A percentile compares a stretch with the other conserved stretches of the same genome.
These are phyloP conservation scores for Candida sanyiensis DNA, from an alignment of 805 yeast species.

Conservation along the genomic window DNA sequence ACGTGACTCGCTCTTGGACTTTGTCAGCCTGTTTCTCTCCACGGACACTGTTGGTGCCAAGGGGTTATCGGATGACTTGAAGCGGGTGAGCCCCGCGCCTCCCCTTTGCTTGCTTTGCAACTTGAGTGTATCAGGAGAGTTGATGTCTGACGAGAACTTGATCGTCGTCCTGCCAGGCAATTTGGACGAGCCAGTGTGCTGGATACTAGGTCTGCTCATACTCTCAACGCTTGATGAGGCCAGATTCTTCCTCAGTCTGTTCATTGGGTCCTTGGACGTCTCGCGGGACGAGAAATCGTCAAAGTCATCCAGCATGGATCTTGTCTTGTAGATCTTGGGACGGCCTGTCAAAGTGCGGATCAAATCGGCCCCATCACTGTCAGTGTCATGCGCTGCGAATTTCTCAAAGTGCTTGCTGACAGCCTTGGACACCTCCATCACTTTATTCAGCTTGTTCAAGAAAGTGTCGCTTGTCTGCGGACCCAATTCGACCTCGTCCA, in stretches of 20 bases:
- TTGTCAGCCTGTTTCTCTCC: conserved; percentile 9
- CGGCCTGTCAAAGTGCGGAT: conserved; percentile 38
- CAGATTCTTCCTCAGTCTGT: conserved; percentile 8
- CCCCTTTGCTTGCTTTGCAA: conserved; percentile 2
- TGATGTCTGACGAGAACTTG: conserved; percentile 12
- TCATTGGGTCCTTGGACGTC: conserved; percentile 1
- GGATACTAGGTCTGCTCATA: neutral
- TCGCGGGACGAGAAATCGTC: conserved; percentile 7
- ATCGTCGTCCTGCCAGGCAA: conserved; percentile 4
- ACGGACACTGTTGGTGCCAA: conserved; percentile 14
- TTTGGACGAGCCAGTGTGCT: neutral
- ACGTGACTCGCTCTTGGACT: conserved; percentile 15
- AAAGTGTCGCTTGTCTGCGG: conserved; percentile 1
- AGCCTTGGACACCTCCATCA: conserved; percentile 21
- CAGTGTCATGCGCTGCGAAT: conserved; percentile 29
- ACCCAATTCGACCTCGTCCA: conserved; percentile 2
- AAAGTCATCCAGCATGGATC: conserved; percentile 25
- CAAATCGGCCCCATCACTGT: conserved; percentile 32
- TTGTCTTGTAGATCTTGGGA: conserved; percentile 21
- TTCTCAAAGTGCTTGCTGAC: conserved; percentile 23
- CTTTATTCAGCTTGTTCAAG: conserved; percentile 14
- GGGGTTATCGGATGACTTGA: conserved; percentile 10
- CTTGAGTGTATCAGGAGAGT: conserved; percentile 7
- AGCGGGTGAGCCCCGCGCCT: conserved; percentile 11
- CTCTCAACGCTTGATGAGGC: neutral